Evolutionary conservation across 192 early-diverging fungal species (phyloP).

Genomic region (Coemansia sp.): DNA sequence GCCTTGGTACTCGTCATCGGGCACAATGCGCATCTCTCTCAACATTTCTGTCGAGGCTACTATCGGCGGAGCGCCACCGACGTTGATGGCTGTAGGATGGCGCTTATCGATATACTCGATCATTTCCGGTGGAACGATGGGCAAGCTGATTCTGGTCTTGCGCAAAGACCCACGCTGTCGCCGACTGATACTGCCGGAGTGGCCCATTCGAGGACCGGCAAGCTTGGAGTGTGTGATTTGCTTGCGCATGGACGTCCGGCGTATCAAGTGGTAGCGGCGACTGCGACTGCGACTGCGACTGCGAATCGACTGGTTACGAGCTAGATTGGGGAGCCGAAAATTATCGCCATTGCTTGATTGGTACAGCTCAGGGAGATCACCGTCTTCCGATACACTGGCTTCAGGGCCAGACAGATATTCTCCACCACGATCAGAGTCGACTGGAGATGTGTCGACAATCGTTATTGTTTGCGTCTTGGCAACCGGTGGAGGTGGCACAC

Average conservation of each 20-base stretch:
- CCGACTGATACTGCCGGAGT: neutral
- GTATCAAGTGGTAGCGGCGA: constrained; percentile 17
- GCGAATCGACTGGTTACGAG: constrained; percentile 27
- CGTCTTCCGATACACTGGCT: constrained; percentile 16
- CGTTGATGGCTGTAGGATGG: constrained; percentile 37
- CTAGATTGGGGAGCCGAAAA: constrained; percentile 37
- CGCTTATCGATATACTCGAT: constrained; percentile 46
- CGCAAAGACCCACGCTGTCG: constrained; percentile 13
- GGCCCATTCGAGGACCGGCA: neutral
- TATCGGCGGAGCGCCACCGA: constrained; percentile 20
- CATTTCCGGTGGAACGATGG: constrained; percentile 52
- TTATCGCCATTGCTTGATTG: constrained; percentile 31
- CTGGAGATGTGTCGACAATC: neutral
- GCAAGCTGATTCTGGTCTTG: constrained; percentile 37
- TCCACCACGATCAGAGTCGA: neutral
- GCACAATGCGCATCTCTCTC: constrained; percentile 18
- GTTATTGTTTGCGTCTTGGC: neutral
- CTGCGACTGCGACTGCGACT: constrained; percentile 15
- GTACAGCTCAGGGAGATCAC: constrained; percentile 29
- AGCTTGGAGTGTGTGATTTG: neutral
- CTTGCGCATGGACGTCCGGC: constrained; percentile 23
- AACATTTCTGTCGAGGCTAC: constrained; percentile 44
- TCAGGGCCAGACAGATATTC: constrained; percentile 13
- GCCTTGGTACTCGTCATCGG: constrained; percentile 21
- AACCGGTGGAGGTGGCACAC: neutral